Evolutionary conservation across 208 protist species (phyloP).

Genomic region (Leishmania mexicana): DNA sequence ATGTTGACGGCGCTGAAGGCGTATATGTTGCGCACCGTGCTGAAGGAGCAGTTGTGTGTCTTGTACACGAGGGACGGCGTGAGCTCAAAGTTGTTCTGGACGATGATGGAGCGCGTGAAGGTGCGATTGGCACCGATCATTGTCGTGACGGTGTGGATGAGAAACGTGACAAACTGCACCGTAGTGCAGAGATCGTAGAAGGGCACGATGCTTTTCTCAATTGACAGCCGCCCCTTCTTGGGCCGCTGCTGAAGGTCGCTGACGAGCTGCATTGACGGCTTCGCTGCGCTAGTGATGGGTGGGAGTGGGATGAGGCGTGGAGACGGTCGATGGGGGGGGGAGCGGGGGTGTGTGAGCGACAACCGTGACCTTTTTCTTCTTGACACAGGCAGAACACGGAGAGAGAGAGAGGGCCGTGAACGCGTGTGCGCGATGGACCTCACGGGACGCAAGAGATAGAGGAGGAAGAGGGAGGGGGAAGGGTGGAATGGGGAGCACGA

Average conservation of each 20-base stretch:
- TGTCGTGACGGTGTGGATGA: constrained; percentile 58
- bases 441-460: background rate
- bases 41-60: constrained; percentile 46
- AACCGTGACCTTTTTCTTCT: no score
- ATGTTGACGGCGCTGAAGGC: constrained; percentile 57
- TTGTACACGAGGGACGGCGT: constrained; percentile 46
- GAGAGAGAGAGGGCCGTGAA: background rate
- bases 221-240: constrained; percentile 59
- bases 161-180: constrained; percentile 57
- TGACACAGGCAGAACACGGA: background rate
- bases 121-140: constrained; percentile 47
- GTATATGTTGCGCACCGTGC: constrained; percentile 49
- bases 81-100: constrained; percentile 41
- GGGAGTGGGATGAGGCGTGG: no score
- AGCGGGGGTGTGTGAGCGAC: background rate
- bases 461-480: no score
- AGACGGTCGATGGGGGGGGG: background rate
- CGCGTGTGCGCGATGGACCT: background rate
- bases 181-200: constrained; percentile 61
- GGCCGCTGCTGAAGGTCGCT: constrained; percentile 76
- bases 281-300: background rate
- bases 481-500: background rate
- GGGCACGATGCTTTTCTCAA: constrained; percentile 61
- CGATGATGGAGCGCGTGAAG: constrained; percentile 54
- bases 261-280: constrained; percentile 65